Percentiles rank a stretch among this genome's conserved stretches.
Evolutionary conservation across 169 alveolate species (phyloP).

Genomic region (Eimeria zaria): DNA sequence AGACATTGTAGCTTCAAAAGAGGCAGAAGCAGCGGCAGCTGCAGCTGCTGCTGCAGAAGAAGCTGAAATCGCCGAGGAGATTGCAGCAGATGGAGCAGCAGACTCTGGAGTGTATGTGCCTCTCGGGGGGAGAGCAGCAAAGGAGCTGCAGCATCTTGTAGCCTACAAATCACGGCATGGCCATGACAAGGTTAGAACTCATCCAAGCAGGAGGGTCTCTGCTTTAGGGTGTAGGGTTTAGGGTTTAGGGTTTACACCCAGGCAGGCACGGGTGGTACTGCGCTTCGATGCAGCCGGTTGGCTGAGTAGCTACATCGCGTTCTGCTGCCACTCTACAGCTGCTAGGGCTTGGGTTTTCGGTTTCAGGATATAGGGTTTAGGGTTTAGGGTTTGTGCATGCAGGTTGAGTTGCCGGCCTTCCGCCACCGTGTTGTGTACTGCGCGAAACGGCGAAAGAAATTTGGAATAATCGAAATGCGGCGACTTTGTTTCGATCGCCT

Average conservation of each 20-base stretch:
- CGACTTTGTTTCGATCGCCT: slow-evolving; percentile 56
- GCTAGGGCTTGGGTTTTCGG: background rate
- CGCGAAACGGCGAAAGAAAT: slow-evolving; percentile 26
- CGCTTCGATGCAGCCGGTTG: background rate
- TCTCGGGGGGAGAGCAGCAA: slow-evolving; percentile 22
- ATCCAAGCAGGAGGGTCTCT: background rate
- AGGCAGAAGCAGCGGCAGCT: slow-evolving; percentile 53
- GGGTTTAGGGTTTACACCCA: background rate
- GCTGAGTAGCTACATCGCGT: background rate
- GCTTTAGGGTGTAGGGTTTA: background rate
- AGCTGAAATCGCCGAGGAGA: slow-evolving; percentile 22
- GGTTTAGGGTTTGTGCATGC: slow-evolving; percentile 4
- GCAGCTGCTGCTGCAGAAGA: slow-evolving; percentile 41
- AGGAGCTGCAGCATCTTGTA: slow-evolving; percentile 52
- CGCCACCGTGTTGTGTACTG: slow-evolving; percentile 72
- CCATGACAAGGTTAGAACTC: slow-evolving; percentile 18
- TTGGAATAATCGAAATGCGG: slow-evolving; percentile 78
- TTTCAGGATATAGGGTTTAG: background rate
- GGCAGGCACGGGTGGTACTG: background rate
- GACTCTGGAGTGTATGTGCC: slow-evolving; percentile 18
- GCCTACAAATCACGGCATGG: slow-evolving; percentile 50
- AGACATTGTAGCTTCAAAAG: slow-evolving; percentile 30
- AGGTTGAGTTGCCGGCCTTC: slow-evolving; percentile 81
- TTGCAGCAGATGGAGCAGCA: slow-evolving; percentile 34
- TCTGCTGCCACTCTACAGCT: background rate